phyloP scores from a whole-genome alignment of 306 rosid genomes.

The Luffa acutangula region DNA sequence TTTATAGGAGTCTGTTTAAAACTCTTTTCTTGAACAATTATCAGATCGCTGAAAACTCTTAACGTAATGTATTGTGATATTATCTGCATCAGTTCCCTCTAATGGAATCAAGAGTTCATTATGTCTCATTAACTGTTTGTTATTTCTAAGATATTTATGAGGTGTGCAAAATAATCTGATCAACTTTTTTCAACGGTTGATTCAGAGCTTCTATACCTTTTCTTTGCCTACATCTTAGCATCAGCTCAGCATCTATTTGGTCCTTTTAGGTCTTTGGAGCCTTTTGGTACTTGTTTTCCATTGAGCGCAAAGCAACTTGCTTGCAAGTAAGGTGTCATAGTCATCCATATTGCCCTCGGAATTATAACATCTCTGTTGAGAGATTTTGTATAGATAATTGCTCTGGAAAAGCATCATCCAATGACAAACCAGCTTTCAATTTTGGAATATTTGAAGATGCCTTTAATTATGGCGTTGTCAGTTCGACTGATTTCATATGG shows the following conservation, averaged over 20 bases:
- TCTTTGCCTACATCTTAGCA: background rate
- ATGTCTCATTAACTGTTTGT: too few relatives aligned
- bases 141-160: too few relatives aligned
- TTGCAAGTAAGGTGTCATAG: background rate
- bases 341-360: background rate
- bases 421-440: background rate
- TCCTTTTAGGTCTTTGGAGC: constrained; percentile 15
- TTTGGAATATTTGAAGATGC: constrained; percentile 13
- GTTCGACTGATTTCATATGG: background rate
- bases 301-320: constrained; percentile 9
- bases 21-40: background rate
- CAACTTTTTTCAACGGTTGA: background rate
- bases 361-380: background rate
- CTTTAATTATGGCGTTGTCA: background rate
- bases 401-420: background rate
- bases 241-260: background rate
- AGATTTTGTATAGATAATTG: constrained; percentile 1
- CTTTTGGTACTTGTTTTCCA: constrained; percentile 18
- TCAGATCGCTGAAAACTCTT: background rate
- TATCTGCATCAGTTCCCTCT: background rate
- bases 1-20: background rate
- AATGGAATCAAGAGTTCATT: too few relatives aligned
- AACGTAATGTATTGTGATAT: background rate
- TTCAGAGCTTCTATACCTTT: background rate
- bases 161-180: too few relatives aligned